These are phyloP conservation scores for Plantago elongata DNA, from an alignment of 257 asterid species.

Conservation along the genomic window DNA sequence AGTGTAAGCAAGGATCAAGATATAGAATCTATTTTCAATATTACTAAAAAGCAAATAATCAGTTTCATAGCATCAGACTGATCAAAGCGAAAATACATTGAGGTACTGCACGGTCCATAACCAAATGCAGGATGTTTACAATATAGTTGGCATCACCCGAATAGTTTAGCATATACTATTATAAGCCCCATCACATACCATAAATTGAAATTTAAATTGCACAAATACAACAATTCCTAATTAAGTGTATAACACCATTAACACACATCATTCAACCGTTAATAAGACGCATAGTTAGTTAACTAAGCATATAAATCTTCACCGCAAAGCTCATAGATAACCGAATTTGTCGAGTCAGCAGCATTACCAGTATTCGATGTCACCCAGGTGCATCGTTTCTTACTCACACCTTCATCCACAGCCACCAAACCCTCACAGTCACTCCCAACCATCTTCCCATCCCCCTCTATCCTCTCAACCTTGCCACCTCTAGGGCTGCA, in stretches of 20 bases:
- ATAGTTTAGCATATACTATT: neutral
- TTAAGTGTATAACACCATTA: neutral
- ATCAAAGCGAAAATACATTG: too few relatives aligned
- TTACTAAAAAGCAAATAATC: too few relatives aligned
- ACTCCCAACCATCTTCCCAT: conserved; percentile 23
- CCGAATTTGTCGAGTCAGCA: neutral
- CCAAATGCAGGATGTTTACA: neutral
- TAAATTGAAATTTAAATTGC: neutral
- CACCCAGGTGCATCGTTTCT: conserved; percentile 89
- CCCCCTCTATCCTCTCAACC: conserved; percentile 30
- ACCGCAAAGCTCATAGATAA: neutral
- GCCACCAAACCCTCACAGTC: conserved; percentile 15
- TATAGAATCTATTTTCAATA: too few relatives aligned
- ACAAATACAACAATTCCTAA: neutral
- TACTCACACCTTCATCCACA: conserved; percentile 34
- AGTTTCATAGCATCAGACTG: too few relatives aligned
- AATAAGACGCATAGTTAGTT: neutral
- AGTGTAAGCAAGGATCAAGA: too few relatives aligned
- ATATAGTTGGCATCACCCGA: conserved; percentile 2
- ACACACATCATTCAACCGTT: neutral
- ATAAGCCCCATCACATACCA: conserved; percentile 12
- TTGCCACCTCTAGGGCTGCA: conserved; percentile 32
- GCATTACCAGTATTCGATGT: conserved; percentile 71
- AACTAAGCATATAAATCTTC: neutral
- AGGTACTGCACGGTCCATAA: neutral